Conservation (phyloP, 2,329 filamentous ascomycete species). For the Fusarium sp. region DNA sequence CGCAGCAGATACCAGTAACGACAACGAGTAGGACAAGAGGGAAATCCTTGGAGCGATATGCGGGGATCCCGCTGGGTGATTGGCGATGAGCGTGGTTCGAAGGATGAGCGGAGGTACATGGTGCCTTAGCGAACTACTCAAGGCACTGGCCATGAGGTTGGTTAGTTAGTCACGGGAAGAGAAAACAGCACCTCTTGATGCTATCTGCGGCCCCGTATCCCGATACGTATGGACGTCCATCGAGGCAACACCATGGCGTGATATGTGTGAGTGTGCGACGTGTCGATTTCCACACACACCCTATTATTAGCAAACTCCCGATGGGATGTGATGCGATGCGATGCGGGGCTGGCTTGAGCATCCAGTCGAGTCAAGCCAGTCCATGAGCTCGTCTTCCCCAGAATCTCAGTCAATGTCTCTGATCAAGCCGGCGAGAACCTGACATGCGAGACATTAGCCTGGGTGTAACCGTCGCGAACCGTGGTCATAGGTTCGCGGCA, state of each 20-base stretch:
- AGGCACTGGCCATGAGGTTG: background rate
- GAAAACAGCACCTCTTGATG: background rate
- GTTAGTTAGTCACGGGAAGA: background rate
- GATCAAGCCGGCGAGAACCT: background rate
- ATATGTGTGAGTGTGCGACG: slow-evolving; percentile 22
- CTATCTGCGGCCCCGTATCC: slow-evolving; percentile 1
- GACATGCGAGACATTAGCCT: background rate
- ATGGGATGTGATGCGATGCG: slow-evolving; percentile 16
- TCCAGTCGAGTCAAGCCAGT: slow-evolving; percentile 1
- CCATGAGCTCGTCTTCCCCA: slow-evolving; percentile 4
- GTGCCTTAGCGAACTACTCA: slow-evolving; percentile 2
- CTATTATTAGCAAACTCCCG: slow-evolving; percentile 38
- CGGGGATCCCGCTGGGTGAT: background rate
- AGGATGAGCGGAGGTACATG: background rate
- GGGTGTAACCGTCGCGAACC: background rate
- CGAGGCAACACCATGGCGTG: slow-evolving; percentile 23
- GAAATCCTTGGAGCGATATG: background rate
- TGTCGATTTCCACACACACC: slow-evolving; percentile 23
- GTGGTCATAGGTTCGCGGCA: background rate
- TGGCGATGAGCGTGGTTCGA: background rate
- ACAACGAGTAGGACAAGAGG: background rate
- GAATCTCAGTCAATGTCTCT: background rate
- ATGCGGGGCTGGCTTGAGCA: slow-evolving; percentile 12
- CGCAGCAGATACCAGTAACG: background rate
- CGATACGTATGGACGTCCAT: background rate